Evolutionary conservation across 208 protist genomes (phyloP).

Genomic region (Endotrypanum monterogeii): DNA sequence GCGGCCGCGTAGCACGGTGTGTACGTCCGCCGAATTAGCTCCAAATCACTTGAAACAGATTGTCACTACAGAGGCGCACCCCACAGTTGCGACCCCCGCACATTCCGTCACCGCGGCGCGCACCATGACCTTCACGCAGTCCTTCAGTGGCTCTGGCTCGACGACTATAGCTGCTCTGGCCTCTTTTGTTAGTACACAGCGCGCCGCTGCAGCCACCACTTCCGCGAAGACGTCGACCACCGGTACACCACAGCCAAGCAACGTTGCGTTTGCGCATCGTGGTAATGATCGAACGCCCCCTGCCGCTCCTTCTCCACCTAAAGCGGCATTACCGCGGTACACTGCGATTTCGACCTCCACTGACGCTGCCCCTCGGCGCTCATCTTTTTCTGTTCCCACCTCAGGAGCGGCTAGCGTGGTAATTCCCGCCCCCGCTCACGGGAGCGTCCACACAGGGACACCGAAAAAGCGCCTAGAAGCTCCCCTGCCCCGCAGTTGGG

Average conservation of each 20-base stretch:
- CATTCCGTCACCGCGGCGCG: neutral
- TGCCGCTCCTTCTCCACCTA: neutral
- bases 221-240: neutral
- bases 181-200: neutral
- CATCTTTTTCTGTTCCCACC: neutral
- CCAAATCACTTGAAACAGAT: neutral
- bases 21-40: neutral
- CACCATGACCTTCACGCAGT: slow-evolving; percentile 5
- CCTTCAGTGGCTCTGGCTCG: neutral
- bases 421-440: neutral
- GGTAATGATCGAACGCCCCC: slow-evolving; percentile 2
- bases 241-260: neutral
- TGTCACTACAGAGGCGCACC: neutral
- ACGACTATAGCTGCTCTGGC: slow-evolving; percentile 3
- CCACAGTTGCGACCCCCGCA: neutral
- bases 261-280: neutral
- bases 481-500: slow-evolving; percentile 13
- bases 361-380: neutral
- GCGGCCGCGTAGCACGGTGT: slow-evolving; percentile 23
- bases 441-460: slow-evolving; percentile 3
- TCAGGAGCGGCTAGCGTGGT: neutral
- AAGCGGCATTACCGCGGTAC: slow-evolving; percentile 15
- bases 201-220: neutral
- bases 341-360: slow-evolving; percentile 16
- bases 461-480: slow-evolving; percentile 1